Evolutionary conservation across 345 rosid genomes (phyloP).

Genomic region (Nephelium lappaceum): DNA sequence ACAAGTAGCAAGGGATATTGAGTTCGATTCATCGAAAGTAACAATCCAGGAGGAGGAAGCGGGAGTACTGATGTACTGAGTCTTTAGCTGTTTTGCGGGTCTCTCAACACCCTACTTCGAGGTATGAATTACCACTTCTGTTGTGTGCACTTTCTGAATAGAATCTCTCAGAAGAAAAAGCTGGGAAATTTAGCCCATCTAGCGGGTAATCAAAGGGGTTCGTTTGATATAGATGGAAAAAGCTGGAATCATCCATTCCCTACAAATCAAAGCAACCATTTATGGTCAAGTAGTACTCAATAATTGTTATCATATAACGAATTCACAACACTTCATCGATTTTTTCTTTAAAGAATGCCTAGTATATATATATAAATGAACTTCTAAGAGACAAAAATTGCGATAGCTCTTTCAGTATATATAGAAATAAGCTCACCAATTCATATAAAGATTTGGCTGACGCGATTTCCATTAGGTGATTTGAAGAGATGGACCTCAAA

Average conservation of each 20-base stretch:
- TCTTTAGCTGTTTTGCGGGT: constrained; percentile 41
- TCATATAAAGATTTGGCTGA: constrained; percentile 10
- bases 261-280: constrained; percentile 5
- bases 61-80: constrained; percentile 19
- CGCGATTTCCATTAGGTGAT: constrained; percentile 4
- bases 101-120: constrained; percentile 12
- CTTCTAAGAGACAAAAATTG: not conserved
- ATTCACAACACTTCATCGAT: not conserved
- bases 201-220: constrained; percentile 29
- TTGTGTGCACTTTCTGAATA: constrained; percentile 5
- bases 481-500: not conserved
- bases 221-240: constrained; percentile 29
- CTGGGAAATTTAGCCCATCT: constrained; percentile 34
- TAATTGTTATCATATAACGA: not conserved
- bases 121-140: not conserved
- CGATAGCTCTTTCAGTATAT: not conserved
- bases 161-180: constrained; percentile 26
- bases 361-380: not conserved
- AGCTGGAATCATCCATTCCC: constrained; percentile 39
- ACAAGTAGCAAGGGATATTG: constrained; percentile 22
- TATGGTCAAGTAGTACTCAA: not conserved
- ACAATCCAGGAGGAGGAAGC: constrained; percentile 42
- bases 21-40: constrained; percentile 39
- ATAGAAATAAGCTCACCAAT: not conserved
- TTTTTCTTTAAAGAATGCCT: not conserved